These are phyloP conservation scores for Aureobasidium sp. DNA, from an alignment of 2,329 filamentous ascomycete genomes.

Conservation along the genomic window DNA sequence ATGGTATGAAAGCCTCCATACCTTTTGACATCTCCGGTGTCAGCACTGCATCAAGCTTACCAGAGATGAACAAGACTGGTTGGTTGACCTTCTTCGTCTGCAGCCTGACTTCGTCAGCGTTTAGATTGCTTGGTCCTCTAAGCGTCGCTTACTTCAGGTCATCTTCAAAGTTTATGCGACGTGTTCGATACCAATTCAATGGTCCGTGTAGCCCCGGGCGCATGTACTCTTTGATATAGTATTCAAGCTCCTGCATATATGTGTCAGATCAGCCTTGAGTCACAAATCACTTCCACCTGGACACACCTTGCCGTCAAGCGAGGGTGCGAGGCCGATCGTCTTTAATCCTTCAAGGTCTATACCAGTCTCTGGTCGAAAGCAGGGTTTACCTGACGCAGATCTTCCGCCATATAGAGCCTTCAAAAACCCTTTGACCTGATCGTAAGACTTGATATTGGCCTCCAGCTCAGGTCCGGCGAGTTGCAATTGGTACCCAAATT, in stretches of 20 bases:
- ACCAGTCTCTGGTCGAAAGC: slow-evolving; percentile 55
- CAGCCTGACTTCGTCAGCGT: slow-evolving; percentile 6
- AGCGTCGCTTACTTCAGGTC: slow-evolving; percentile 43
- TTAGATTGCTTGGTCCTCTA: too few species aligned
- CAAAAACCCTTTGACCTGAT: slow-evolving; percentile 63
- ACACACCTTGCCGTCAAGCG: slow-evolving; percentile 52
- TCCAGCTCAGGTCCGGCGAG: slow-evolving; percentile 56
- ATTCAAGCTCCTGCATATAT: slow-evolving; percentile 53
- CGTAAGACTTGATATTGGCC: slow-evolving; percentile 22
- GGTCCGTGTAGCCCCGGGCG: slow-evolving; percentile 68
- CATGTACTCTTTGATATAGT: slow-evolving; percentile 66
- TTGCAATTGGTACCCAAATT: slow-evolving; percentile 80
- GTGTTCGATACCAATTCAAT: slow-evolving; percentile 80
- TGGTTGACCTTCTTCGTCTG: slow-evolving; percentile 38
- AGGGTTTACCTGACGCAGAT: slow-evolving; percentile 46
- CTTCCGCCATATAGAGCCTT: slow-evolving; percentile 61
- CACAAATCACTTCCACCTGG: slow-evolving; percentile 23
- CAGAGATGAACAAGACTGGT: slow-evolving; percentile 67
- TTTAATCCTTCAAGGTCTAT: slow-evolving; percentile 55
- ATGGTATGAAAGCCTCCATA: neutral
- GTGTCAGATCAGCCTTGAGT: neutral
- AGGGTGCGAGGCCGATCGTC: slow-evolving; percentile 46
- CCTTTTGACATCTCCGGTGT: slow-evolving; percentile 44
- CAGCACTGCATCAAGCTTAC: slow-evolving; percentile 62
- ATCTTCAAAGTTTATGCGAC: slow-evolving; percentile 66